Percentiles rank a stretch among this genome's conserved stretches.
These are phyloP conservation scores for Tubosaeta sp. DNA, from an alignment of 768 basidiomycete species.

Conservation along the genomic window DNA sequence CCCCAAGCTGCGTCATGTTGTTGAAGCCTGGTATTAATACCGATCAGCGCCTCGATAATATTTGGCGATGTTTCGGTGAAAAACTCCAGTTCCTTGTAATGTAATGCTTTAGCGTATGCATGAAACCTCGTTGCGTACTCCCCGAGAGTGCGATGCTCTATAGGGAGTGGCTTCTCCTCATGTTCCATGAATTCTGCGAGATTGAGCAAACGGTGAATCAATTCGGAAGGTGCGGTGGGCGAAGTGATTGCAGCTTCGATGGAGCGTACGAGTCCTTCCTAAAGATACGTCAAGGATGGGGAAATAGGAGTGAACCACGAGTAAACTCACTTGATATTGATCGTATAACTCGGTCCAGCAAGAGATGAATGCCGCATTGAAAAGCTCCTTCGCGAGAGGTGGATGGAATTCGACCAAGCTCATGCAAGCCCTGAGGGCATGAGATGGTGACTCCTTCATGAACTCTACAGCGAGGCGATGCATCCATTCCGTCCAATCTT, in stretches of 20 bases:
- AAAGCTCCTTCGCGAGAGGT: constrained; percentile 88
- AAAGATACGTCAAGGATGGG: constrained; percentile 11
- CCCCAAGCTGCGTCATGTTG: constrained; percentile 99
- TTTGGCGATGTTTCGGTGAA: constrained; percentile 87
- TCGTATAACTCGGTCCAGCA: constrained; percentile 97
- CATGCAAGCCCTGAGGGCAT: constrained; percentile 96
- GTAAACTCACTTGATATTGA: constrained; percentile 75
- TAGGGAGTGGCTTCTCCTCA: constrained; percentile 92
- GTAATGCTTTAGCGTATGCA: constrained; percentile 95
- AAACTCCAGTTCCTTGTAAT: constrained; percentile 98
- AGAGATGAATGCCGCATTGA: constrained; percentile 97
- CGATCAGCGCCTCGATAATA: constrained; percentile 91
- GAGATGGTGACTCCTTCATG: constrained; percentile 97
- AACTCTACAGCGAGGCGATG: constrained; percentile 89
- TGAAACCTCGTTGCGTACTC: constrained; percentile 91
- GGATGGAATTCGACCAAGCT: constrained; percentile 87
- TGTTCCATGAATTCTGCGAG: constrained; percentile 99
- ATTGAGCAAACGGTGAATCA: constrained; percentile 87
- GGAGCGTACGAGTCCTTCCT: constrained; percentile 93
- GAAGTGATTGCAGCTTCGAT: constrained; percentile 85
- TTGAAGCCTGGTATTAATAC: constrained; percentile 93
- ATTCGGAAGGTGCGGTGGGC: constrained; percentile 71
- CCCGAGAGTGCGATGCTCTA: constrained; percentile 89
- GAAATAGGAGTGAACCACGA: not conserved
- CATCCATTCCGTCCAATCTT: constrained; percentile 97